These are phyloP conservation scores for Psilocybe mexicana DNA, from an alignment of 1,284 basidiomycete species.

Conservation along the genomic window DNA sequence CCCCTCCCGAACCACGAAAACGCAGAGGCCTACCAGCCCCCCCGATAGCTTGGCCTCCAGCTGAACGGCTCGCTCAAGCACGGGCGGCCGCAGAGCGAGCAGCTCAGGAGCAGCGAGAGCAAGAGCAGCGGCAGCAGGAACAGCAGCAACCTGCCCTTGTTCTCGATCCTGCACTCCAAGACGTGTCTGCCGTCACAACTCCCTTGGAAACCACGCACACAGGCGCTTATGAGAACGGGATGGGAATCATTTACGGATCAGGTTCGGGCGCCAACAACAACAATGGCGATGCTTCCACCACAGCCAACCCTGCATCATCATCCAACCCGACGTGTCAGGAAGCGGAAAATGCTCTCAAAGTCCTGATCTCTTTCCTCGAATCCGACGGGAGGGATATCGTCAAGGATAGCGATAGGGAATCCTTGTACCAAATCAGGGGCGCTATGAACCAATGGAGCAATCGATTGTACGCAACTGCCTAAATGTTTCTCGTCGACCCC, in stretches of 20 bases:
- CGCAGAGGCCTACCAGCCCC: neutral
- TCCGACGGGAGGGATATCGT: constrained; percentile 37
- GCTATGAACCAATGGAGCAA: constrained; percentile 47
- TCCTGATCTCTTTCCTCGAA: constrained; percentile 51
- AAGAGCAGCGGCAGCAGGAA: neutral
- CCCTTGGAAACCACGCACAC: constrained; percentile 5
- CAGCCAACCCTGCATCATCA: constrained; percentile 24
- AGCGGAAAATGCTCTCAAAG: constrained; percentile 52
- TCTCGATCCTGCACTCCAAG: constrained; percentile 17
- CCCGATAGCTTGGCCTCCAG: no score
- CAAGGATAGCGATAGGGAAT: constrained; percentile 40
- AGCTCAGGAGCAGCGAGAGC: neutral
- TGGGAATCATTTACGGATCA: neutral
- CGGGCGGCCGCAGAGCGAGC: no score
- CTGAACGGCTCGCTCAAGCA: no score
- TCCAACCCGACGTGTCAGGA: constrained; percentile 37
- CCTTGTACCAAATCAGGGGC: constrained; percentile 46
- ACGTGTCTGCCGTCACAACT: neutral
- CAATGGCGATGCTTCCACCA: neutral
- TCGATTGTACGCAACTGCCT: constrained; percentile 36
- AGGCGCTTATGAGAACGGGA: neutral
- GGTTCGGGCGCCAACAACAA: neutral
- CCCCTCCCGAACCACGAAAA: no score
- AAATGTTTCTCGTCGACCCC: neutral
- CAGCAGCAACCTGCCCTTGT: constrained; percentile 3